Conservation (phyloP, 2,329 filamentous ascomycete species). For the Xenosphaeropsis pyriputrescens region DNA sequence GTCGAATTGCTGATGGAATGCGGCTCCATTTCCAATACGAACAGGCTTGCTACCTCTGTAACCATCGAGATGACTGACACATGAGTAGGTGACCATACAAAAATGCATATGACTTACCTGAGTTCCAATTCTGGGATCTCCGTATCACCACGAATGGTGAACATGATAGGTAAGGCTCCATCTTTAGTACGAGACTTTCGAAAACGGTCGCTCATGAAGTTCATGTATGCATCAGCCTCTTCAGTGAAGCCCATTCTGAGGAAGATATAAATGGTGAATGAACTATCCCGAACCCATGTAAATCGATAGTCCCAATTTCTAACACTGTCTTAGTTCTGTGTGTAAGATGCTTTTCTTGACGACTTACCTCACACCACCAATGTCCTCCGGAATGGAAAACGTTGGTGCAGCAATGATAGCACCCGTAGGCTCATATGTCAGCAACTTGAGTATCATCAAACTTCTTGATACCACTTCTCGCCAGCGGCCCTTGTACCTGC, state of each 20-base stretch:
- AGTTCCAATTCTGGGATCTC: constrained; percentile 60
- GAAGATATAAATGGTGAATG: constrained; percentile 66
- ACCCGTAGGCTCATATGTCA: constrained; percentile 66
- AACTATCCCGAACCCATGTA: constrained; percentile 65
- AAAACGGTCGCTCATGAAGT: constrained; percentile 61
- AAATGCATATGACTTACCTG: constrained; percentile 13
- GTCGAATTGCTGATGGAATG: constrained; percentile 63
- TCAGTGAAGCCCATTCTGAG: constrained; percentile 61
- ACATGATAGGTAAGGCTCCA: constrained; percentile 64
- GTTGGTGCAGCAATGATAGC: constrained; percentile 66
- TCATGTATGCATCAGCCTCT: constrained; percentile 67
- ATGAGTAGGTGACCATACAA: constrained; percentile 3
- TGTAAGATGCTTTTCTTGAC: neutral
- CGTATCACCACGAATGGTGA: constrained; percentile 61
- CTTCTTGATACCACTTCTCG: constrained; percentile 57
- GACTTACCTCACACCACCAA: constrained; percentile 41
- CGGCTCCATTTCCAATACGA: constrained; percentile 63
- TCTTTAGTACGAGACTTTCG: constrained; percentile 42
- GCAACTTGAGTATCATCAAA: constrained; percentile 59
- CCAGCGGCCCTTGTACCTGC: constrained; percentile 58
- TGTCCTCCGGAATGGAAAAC: constrained; percentile 62
- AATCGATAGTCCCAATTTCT: constrained; percentile 62
- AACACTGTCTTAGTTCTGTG: constrained; percentile 1
- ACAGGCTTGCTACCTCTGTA: constrained; percentile 59
- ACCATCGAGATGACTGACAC: constrained; percentile 46